These are phyloP conservation scores for Gossypium armourianum DNA, from an alignment of 441 rosid genomes.

Conservation along the genomic window DNA sequence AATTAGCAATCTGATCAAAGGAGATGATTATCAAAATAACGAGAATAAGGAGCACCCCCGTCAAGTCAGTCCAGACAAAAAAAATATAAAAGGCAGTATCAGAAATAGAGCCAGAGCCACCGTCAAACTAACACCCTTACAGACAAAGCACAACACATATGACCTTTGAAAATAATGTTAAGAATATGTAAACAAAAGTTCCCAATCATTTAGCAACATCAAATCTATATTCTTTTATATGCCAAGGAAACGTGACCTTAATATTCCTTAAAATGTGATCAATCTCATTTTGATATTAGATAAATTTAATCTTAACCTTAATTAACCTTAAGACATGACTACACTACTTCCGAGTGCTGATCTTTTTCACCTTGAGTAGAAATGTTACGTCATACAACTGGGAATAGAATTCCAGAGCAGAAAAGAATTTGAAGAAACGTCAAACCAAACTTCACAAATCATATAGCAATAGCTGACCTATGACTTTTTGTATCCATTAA, in stretches of 20 bases:
- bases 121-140: not conserved
- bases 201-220: not conserved
- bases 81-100: not conserved
- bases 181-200: not conserved
- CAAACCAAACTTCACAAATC: not conserved
- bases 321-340: not conserved
- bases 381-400: not conserved
- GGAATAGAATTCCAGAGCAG: not conserved
- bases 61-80: not conserved
- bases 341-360: not conserved
- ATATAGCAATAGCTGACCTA: not conserved
- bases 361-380: not conserved
- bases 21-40: not conserved
- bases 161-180: not conserved
- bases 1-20: not conserved
- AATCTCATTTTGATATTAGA: not conserved
- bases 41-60: not conserved
- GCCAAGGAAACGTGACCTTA: not conserved
- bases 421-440: not conserved
- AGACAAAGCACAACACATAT: not conserved
- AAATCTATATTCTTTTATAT: not conserved
- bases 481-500: not conserved
- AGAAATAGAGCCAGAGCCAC: not conserved
- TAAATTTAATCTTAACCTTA: not conserved
- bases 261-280: not conserved